Conservation (phyloP, 2,329 filamentous ascomycete genomes). For the Rhinocladiella mackenziei region DNA sequence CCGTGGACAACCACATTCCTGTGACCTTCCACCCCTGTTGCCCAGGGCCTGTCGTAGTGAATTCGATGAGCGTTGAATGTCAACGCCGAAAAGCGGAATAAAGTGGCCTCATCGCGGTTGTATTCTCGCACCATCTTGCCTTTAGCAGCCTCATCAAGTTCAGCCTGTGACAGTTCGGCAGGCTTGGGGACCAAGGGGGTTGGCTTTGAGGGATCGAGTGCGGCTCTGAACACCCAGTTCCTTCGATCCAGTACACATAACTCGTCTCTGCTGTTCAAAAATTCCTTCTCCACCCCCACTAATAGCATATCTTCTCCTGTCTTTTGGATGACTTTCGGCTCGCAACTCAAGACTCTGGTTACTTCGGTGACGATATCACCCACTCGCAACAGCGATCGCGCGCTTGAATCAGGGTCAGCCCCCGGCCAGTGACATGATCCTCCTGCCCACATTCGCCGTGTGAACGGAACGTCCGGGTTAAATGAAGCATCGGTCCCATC, state of each 20-base stretch:
- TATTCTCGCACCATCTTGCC: conserved; percentile 32
- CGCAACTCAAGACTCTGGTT: conserved; percentile 53
- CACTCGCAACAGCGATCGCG: conserved; percentile 46
- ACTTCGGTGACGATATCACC: conserved; percentile 56
- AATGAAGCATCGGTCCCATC: conserved; percentile 61
- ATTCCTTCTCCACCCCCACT: conserved; percentile 60
- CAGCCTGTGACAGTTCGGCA: conserved; percentile 18
- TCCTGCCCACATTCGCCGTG: conserved; percentile 65
- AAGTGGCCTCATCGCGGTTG: conserved; percentile 38
- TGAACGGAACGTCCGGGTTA: conserved; percentile 58
- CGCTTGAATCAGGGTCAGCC: conserved; percentile 15
- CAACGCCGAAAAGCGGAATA: conserved; percentile 44
- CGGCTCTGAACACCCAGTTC: conserved; percentile 47
- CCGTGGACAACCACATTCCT: conserved; percentile 43
- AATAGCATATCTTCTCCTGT: conserved; percentile 60
- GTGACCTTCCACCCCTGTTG: conserved; percentile 43
- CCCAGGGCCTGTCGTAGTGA: conserved; percentile 44
- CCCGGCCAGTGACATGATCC: conserved; percentile 54
- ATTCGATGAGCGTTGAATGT: conserved; percentile 46
- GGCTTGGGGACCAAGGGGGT: conserved; percentile 22
- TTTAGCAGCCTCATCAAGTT: conserved; percentile 24
- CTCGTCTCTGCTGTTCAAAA: conserved; percentile 48
- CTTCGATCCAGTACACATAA: conserved; percentile 51
- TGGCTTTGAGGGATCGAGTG: conserved; percentile 29
- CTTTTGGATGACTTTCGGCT: conserved; percentile 52